Base-by-base conservation (phyloP, 768 basidiomycete species). In the Lactarius vividus region DNA sequence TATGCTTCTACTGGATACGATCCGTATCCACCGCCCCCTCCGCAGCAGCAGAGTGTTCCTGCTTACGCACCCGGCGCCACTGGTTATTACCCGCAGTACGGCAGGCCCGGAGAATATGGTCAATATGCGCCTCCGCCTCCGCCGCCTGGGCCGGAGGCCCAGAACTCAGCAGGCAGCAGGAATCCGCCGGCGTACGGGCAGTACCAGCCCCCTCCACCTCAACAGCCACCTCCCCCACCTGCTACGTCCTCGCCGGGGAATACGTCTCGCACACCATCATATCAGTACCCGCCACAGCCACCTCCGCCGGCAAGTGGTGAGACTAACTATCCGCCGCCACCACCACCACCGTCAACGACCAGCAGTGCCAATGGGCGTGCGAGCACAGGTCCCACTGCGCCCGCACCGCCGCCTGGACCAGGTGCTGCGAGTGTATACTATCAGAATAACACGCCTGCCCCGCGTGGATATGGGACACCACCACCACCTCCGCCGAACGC, bases 391-490 rank as follows among this genome's bases (percentile, higher is more conserved):
- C 61, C 65, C 33, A 28, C 61, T 59, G 49, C 65, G 6, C 46
- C 65, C 15, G 57, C 61, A 44, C 61, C 68, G 2, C 65, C 65
- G 31, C 57, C 57, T 15, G 57, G 44, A 31, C 42, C 53, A 9
- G 63, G 67, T 46, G 63, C 69, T 2, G 61, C 69, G 2, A 64
- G 20, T 23, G n/a, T 64, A 31, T 70, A 70, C 57, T 70, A 70
- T 53, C 62, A 63, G 28, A 58, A 40, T n/a, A 59, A 66, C 40
- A 20, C 66, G 49, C 15, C 59, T 2, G 33, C 62, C 3, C 59
- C 67, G 10, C 61, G 65, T 59, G 57, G 35, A 20, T 69, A 69
- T 37, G 58, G 26, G 16, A 57, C 69, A 31, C 57, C 68, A 6
- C 66, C 66, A 10, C 66, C 57, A 18, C 63, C 66, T 20, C 67